Percentiles rank a stretch among this genome's conserved stretches.
These are phyloP conservation scores for Actinomucor elegans DNA, from an alignment of 371 early-diverging fungal species.

Conservation along the genomic window DNA sequence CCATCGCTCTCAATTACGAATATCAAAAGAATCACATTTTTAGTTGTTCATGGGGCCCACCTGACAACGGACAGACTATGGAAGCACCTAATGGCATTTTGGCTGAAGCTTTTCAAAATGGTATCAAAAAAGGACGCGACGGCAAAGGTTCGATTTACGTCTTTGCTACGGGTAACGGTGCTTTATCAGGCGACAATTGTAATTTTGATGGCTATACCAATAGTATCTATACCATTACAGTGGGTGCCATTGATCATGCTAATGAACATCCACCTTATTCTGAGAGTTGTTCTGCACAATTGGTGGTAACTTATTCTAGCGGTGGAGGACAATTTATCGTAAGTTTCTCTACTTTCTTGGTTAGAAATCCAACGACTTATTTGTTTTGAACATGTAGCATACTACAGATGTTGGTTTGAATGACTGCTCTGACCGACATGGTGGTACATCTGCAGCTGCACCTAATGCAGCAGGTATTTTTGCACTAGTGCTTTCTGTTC, in stretches of 20 bases:
- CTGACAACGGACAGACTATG: conserved; percentile 86
- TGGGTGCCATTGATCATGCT: conserved; percentile 83
- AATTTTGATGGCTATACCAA: conserved; percentile 98
- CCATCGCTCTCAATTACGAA: conserved; percentile 83
- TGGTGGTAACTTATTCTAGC: conserved; percentile 88
- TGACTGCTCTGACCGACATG: conserved; percentile 76
- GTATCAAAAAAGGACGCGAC: conserved; percentile 79
- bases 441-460: conserved; percentile 97
- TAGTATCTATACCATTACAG: conserved; percentile 91
- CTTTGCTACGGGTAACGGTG: conserved; percentile 97
- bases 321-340: conserved; percentile 76
- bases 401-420: conserved; percentile 82
- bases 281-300: conserved; percentile 88
- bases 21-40: conserved; percentile 89
- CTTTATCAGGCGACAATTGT: conserved; percentile 81
- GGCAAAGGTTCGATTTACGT: conserved; percentile 91
- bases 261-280: conserved; percentile 84
- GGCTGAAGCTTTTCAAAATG: conserved; percentile 79
- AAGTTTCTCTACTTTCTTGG: too few species aligned
- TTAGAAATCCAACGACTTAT: too few species aligned
- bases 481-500: conserved; percentile 83
- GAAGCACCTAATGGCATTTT: conserved; percentile 86
- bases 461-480: conserved; percentile 93
- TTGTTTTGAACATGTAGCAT: conserved; percentile 44
- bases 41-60: conserved; percentile 95